Evolutionary conservation across 305 asterid genomes (phyloP).

Genomic region (Solanum aculeatissimum): DNA sequence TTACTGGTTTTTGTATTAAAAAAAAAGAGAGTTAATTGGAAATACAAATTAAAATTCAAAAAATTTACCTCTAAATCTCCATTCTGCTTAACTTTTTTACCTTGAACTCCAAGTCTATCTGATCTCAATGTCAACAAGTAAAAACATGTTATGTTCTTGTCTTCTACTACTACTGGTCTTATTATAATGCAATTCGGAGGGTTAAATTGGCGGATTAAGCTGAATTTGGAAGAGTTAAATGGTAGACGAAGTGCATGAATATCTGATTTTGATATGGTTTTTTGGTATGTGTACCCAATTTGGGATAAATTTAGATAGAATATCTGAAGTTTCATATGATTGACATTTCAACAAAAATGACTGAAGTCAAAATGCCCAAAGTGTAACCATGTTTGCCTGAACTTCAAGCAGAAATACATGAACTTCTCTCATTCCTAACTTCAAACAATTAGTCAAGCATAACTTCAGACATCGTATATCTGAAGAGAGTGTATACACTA

Average conservation of each 20-base stretch:
- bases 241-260: background rate
- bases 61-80: conserved; percentile 61
- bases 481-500: background rate
- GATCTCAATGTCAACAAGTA: background rate
- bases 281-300: background rate
- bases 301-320: background rate
- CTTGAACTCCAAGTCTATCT: conserved; percentile 89
- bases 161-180: background rate
- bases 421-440: background rate
- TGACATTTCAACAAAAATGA: background rate
- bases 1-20: background rate
- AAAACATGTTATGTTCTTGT: background rate
- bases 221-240: background rate
- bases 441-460: background rate
- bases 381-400: background rate
- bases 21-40: background rate
- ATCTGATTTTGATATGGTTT: background rate
- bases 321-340: background rate
- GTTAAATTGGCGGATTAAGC: background rate
- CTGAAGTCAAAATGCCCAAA: background rate
- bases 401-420: background rate
- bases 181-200: background rate
- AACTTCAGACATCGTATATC: background rate
- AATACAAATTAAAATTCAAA: background rate
- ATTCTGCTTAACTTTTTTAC: conserved; percentile 54